A percentile compares a stretch with the other conserved stretches of the same genome.
These are phyloP conservation scores for Scheffersomyces lignicola DNA, from an alignment of 1,139 yeast species.

Conservation along the genomic window DNA sequence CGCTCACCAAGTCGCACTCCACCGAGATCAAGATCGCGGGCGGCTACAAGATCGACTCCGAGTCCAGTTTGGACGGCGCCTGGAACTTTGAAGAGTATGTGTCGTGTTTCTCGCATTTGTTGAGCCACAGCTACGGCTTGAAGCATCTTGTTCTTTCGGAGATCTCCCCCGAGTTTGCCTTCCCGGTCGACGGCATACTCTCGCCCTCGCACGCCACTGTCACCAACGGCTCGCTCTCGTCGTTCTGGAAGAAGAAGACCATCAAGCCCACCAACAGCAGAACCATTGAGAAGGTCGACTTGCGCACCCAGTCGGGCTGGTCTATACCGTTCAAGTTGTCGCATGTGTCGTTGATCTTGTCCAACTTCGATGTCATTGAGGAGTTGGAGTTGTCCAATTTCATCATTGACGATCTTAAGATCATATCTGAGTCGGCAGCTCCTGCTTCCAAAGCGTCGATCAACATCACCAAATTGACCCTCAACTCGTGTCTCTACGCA, in stretches of 20 bases:
- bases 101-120: slow-evolving; percentile 21
- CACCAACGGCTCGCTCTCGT: slow-evolving; percentile 6
- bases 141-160: slow-evolving; percentile 33
- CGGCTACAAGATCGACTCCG: slow-evolving; percentile 32
- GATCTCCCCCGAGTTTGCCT: slow-evolving; percentile 53
- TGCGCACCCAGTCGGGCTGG: slow-evolving; percentile 52
- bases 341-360: slow-evolving; percentile 28
- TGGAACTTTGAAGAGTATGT: slow-evolving; percentile 29
- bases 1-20: slow-evolving; percentile 28
- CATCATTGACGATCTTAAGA: slow-evolving; percentile 39
- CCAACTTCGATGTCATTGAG: slow-evolving; percentile 45
- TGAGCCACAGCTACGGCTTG: slow-evolving; percentile 35
- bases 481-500: slow-evolving; percentile 28
- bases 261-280: slow-evolving; percentile 19
- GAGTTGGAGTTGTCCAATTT: slow-evolving; percentile 47
- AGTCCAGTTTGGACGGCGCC: slow-evolving; percentile 15
- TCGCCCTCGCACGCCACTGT: slow-evolving; percentile 1
- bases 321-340: slow-evolving; percentile 43
- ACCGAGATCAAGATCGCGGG: slow-evolving; percentile 41
- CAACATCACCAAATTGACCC: slow-evolving; percentile 19
- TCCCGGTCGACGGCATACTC: slow-evolving; percentile 27
- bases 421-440: slow-evolving; percentile 9
- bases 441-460: slow-evolving; percentile 4
- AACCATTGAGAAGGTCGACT: slow-evolving; percentile 21
- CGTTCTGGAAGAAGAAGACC: slow-evolving; percentile 9